Base-by-base conservation (phyloP, 2,329 filamentous ascomycete genomes). In the Dothiorella sarmentorum region DNA sequence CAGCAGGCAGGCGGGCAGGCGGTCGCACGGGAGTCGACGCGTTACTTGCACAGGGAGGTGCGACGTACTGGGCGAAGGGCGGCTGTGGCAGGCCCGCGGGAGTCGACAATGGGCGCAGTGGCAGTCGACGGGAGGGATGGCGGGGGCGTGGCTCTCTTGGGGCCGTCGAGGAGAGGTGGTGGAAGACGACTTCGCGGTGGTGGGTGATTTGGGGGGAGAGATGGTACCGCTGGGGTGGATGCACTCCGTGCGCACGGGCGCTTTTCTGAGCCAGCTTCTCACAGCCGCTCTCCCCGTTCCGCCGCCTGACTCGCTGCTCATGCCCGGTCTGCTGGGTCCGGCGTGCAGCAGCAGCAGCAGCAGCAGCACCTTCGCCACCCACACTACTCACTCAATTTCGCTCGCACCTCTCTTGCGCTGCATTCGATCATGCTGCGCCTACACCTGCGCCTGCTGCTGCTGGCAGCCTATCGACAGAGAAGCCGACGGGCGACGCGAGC, bases 1-100 rank as follows among this genome's bases (percentile, higher is more conserved):
- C 26, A 38, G 55, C 42, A 44, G 55, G n/a, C 27, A 57, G 31
- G 43, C 31, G n/a, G 29, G 42, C 40, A 22, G 42, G 7, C 42
- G 53, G 42, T 57, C 42, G 55, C 42, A 57, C 55, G 31, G 43
- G n/a, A 31, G 38, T 44, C 53, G 38, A 44, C 31, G 55, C 55
- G 49, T 18, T 38, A 26, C 55, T 29, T 27, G 55, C 40, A 26
- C 40, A 44, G 20, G 27, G 38, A 47, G 42, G 55, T 44, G 42
- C 55, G n/a, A 38, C 43, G 55, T 35, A 57, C 33, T n/a, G 53
- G 40, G 11, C 20, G 18, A 22, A 43, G 20, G 38, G 26, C 52
- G 37, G 24, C 6, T 17, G 18, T 22, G 10, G 40, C 31, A 26
- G 40, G 11, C 40, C 27, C 38, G 40, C 40, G 31, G 26, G 31